These are phyloP conservation scores for Lepiota subincarnata DNA, from an alignment of 768 basidiomycete genomes.

Conservation along the genomic window DNA sequence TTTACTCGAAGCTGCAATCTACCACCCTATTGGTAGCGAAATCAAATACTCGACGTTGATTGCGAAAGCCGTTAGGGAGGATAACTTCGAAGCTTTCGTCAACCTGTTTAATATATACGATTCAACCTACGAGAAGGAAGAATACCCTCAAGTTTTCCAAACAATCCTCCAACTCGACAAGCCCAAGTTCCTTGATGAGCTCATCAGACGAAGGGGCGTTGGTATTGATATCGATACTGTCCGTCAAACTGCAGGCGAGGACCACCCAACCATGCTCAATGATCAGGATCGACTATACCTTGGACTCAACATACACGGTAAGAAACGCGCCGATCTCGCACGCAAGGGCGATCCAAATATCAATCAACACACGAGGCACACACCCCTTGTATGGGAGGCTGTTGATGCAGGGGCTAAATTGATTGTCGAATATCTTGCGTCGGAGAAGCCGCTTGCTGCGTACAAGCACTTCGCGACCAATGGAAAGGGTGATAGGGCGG, in stretches of 20 bases:
- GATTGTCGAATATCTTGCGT: constrained; percentile 45
- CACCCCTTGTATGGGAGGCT: constrained; percentile 44
- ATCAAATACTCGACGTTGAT: constrained; percentile 20
- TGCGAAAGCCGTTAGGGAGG: constrained; percentile 32
- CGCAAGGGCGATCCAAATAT: constrained; percentile 46
- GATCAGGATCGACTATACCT: constrained; percentile 47
- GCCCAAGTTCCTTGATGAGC: constrained; percentile 51
- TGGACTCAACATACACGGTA: constrained; percentile 60
- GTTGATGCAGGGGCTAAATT: constrained; percentile 23
- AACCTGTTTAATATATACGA: constrained; percentile 43
- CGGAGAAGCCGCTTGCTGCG: constrained; percentile 43
- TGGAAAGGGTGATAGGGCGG: constrained; percentile 38
- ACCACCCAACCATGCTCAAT: constrained; percentile 24
- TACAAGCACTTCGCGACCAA: constrained; percentile 46
- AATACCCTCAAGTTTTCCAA: constrained; percentile 23
- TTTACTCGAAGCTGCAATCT: constrained; percentile 21
- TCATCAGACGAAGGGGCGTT: constrained; percentile 48
- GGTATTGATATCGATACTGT: constrained; percentile 30
- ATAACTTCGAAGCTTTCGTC: constrained; percentile 50
- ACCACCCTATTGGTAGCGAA: neutral
- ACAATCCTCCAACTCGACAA: constrained; percentile 37
- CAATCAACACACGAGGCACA: constrained; percentile 1
- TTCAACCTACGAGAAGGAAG: constrained; percentile 4
- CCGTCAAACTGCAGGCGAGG: constrained; percentile 18
- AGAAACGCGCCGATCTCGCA: constrained; percentile 53